Percentiles rank a stretch among this genome's conserved stretches.
Conservation (phyloP, 2,329 filamentous ascomycete species). For the Chaetoscypha palmicola region DNA sequence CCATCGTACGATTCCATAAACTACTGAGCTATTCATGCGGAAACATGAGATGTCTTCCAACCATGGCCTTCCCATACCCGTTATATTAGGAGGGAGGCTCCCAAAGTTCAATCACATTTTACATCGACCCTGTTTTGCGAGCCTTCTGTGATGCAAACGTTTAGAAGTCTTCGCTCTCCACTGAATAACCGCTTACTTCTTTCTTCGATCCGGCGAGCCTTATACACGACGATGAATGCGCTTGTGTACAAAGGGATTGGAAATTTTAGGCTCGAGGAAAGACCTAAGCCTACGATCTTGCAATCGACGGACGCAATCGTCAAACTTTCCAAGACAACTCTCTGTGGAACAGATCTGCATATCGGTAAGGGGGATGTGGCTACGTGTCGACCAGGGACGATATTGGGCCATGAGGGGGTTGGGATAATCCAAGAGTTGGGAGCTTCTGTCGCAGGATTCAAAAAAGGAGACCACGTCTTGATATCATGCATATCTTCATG, state of each 20-base stretch:
- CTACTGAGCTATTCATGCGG: no score
- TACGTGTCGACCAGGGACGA: conserved; percentile 39
- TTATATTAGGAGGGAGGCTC: no score
- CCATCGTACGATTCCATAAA: no score
- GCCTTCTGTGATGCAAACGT: no score
- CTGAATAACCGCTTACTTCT: no score
- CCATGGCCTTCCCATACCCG: no score
- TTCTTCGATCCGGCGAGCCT: no score
- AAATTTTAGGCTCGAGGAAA: conserved; percentile 55
- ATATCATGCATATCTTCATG: conserved; percentile 46
- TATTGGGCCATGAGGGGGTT: conserved; percentile 48
- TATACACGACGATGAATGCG: conserved; percentile 41
- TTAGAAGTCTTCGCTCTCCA: no score
- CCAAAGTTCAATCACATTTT: no score
- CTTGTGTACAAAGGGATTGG: conserved; percentile 76
- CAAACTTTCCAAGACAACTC: conserved; percentile 41
- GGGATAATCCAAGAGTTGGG: conserved; percentile 42
- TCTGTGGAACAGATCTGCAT: conserved; percentile 50
- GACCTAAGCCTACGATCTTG: conserved; percentile 36
- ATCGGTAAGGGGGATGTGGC: conserved; percentile 48
- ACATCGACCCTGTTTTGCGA: no score
- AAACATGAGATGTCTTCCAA: no score
- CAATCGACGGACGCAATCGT: conserved; percentile 43
- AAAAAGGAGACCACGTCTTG: conserved; percentile 44
- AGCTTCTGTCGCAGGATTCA: conserved; percentile 38